Conservation (phyloP, 805 yeast genomes). For the Schwanniomyces yamadae region DNA sequence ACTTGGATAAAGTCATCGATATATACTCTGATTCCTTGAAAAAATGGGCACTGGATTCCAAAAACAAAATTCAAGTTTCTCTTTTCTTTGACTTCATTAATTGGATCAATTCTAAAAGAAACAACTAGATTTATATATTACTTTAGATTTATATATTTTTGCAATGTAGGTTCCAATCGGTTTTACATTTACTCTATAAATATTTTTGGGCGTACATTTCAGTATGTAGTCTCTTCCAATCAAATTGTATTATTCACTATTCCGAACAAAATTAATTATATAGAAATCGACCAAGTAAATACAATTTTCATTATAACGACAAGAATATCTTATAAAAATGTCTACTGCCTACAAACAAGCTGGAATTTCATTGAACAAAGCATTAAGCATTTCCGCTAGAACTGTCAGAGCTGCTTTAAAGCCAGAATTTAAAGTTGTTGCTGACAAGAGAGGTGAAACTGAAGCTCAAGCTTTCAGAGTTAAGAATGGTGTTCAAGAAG, state of each 20-base stretch:
- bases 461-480: conserved; percentile 74
- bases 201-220: conserved; percentile 6
- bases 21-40: conserved; percentile 57
- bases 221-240: conserved; percentile 7
- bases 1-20: conserved; percentile 48
- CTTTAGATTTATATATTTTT: neutral
- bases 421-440: conserved; percentile 74
- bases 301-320: too few species aligned
- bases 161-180: neutral
- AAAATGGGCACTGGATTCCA: conserved; percentile 54
- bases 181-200: neutral
- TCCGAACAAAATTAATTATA: conserved; percentile 1
- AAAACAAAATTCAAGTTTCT: conserved; percentile 49
- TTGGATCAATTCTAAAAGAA: conserved; percentile 64
- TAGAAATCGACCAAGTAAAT: neutral
- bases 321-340: conserved; percentile 20
- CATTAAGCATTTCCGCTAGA: conserved; percentile 86
- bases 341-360: conserved; percentile 48
- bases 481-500: conserved; percentile 61
- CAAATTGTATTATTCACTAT: conserved; percentile 5
- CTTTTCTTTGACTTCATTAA: conserved; percentile 77
- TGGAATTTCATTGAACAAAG: conserved; percentile 69
- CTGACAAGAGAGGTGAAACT: conserved; percentile 66
- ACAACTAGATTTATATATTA: neutral
- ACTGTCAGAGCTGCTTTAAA: conserved; percentile 86